Evolutionary conservation across 371 early-diverging fungal genomes (phyloP).

Genomic region (Zancudomyces culisetae): DNA sequence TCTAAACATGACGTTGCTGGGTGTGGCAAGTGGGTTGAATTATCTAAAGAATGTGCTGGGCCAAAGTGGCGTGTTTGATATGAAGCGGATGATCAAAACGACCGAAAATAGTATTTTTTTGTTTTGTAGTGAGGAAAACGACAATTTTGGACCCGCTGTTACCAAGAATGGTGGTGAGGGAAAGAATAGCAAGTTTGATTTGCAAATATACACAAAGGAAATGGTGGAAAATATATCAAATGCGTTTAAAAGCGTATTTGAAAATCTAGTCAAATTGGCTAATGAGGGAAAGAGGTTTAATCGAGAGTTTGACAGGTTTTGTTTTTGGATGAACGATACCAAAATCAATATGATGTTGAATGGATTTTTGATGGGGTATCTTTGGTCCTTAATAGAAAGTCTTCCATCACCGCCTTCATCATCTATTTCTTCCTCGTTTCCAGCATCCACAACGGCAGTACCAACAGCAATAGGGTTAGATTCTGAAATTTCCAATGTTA

Average conservation of each 20-base stretch:
- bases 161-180: neutral
- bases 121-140: neutral
- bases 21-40: neutral
- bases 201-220: too few species aligned
- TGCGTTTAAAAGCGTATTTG: neutral
- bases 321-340: neutral
- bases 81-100: neutral
- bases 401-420: neutral
- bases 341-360: neutral
- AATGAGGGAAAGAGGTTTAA: neutral
- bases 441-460: neutral
- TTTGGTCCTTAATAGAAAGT: neutral
- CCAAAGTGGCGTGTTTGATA: neutral
- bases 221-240: neutral
- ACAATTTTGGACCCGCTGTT: neutral
- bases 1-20: neutral
- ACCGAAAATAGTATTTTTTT: too few species aligned
- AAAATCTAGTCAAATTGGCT: neutral
- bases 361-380: neutral
- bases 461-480: neutral
- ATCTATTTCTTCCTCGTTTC: neutral
- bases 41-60: neutral
- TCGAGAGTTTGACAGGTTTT: slow-evolving; percentile 1
- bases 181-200: too few species aligned
- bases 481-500: neutral